A percentile compares a stretch with the other conserved stretches of the same genome.
Evolutionary conservation across 1,139 yeast species (phyloP).

Genomic region (Blastobotrys ciferrii): DNA sequence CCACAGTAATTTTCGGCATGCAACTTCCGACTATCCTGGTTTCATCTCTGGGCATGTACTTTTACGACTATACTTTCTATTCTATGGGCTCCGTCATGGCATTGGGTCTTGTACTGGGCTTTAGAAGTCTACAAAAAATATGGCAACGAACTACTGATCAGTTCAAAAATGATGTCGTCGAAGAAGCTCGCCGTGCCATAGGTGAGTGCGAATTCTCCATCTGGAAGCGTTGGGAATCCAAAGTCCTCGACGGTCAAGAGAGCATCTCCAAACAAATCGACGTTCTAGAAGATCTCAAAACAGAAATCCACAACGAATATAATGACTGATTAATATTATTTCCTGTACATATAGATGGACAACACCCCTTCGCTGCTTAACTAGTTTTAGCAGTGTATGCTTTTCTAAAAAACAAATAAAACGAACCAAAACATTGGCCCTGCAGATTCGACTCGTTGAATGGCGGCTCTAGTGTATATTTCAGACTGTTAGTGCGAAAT

Average conservation of each 20-base stretch:
- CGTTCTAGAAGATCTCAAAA: constrained; percentile 24
- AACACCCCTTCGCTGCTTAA: too few species aligned
- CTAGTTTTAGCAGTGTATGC: too few species aligned
- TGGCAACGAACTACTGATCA: constrained; percentile 34
- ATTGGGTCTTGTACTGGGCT: constrained; percentile 40
- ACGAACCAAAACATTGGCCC: too few species aligned
- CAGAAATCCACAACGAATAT: constrained; percentile 11
- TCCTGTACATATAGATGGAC: too few species aligned
- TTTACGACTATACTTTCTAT: constrained; percentile 35
- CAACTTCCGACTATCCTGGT: constrained; percentile 38
- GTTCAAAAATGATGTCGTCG: constrained; percentile 31
- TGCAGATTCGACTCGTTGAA: too few species aligned
- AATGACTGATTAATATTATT: background rate
- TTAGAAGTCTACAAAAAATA: constrained; percentile 34
- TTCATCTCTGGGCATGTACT: constrained; percentile 35
- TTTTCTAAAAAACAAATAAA: too few species aligned
- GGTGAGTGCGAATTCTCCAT: constrained; percentile 26
- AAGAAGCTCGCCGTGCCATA: constrained; percentile 28
- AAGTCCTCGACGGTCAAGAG: constrained; percentile 30
- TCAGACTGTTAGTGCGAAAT: too few species aligned
- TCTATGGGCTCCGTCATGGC: constrained; percentile 40
- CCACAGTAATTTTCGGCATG: constrained; percentile 32
- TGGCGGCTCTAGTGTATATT: too few species aligned
- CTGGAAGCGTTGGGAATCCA: constrained; percentile 37
- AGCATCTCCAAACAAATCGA: constrained; percentile 24